A percentile compares a stretch with the other conserved stretches of the same genome.
Evolutionary conservation across 140 eudicot genomes (phyloP).

Genomic region (Senecio squalidus): DNA sequence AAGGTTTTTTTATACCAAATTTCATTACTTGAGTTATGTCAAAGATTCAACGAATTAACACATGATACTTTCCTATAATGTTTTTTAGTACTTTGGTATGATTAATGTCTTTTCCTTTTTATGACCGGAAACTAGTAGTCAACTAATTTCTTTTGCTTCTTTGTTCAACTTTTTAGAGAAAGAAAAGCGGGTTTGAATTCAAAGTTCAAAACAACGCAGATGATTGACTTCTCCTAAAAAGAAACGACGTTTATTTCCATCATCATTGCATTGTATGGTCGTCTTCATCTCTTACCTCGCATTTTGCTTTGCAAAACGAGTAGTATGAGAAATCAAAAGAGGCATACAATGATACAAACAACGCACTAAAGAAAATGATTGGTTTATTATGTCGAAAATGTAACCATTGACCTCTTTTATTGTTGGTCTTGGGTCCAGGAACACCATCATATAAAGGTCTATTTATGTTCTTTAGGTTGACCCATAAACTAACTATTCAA

Average conservation of each 20-base stretch:
- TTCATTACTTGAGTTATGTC: background rate
- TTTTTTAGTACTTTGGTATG: too few species aligned
- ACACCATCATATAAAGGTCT: constrained; percentile 13
- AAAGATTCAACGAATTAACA: background rate
- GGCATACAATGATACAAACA: background rate
- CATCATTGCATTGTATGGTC: constrained; percentile 1
- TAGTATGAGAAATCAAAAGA: background rate
- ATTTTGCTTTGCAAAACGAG: constrained; percentile 1
- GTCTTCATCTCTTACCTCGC: background rate
- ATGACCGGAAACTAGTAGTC: too few species aligned
- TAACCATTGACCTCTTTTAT: constrained; percentile 11
- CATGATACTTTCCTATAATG: background rate
- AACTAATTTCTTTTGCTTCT: constrained; percentile 1
- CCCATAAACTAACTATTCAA: too few species aligned
- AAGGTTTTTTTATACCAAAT: background rate
- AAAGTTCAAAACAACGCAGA: background rate
- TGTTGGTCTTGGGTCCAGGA: background rate
- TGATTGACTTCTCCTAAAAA: constrained; percentile 9
- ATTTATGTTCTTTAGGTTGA: constrained; percentile 1
- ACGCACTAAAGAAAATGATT: background rate
- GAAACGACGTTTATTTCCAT: background rate
- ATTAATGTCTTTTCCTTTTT: too few species aligned
- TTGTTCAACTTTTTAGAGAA: background rate
- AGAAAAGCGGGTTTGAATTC: background rate
- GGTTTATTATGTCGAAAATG: background rate